A percentile compares a stretch with the other conserved stretches of the same genome.
Conservation (phyloP, 1,284 basidiomycete species). For the Microbotryomycetes sp. region DNA sequence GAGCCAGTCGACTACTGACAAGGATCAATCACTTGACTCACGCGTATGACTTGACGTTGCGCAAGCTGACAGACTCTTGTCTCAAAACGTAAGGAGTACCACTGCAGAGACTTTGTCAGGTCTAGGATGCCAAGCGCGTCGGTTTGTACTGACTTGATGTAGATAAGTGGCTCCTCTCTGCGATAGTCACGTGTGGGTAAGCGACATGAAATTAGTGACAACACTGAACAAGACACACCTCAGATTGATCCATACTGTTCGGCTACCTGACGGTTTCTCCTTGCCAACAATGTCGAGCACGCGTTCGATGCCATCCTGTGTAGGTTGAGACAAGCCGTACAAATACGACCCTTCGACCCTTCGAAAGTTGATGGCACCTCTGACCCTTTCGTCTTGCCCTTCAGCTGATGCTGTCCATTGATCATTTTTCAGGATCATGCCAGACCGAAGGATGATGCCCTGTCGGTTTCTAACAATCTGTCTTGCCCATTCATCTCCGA, state of each 20-base stretch:
- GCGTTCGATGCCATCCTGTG: constrained; percentile 74
- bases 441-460: constrained; percentile 86
- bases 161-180: constrained; percentile 75
- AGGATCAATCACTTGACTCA: no score
- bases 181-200: neutral
- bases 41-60: constrained; percentile 42
- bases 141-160: constrained; percentile 63
- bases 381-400: constrained; percentile 46
- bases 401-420: constrained; percentile 54
- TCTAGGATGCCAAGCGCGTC: no score
- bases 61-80: constrained; percentile 40
- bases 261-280: constrained; percentile 57
- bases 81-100: constrained; percentile 46
- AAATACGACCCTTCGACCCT: constrained; percentile 76
- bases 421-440: constrained; percentile 72
- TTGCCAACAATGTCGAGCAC: constrained; percentile 53
- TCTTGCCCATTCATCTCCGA: constrained; percentile 89
- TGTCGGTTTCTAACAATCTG: constrained; percentile 88
- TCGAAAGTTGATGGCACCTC: constrained; percentile 92
- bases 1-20: no score
- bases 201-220: neutral
- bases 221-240: constrained; percentile 41
- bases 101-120: neutral
- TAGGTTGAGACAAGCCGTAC: constrained; percentile 84
- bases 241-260: constrained; percentile 76